Evolutionary conservation across 2,329 filamentous ascomycete species (phyloP).

Genomic region (Sclerotiophoma versabilis): DNA sequence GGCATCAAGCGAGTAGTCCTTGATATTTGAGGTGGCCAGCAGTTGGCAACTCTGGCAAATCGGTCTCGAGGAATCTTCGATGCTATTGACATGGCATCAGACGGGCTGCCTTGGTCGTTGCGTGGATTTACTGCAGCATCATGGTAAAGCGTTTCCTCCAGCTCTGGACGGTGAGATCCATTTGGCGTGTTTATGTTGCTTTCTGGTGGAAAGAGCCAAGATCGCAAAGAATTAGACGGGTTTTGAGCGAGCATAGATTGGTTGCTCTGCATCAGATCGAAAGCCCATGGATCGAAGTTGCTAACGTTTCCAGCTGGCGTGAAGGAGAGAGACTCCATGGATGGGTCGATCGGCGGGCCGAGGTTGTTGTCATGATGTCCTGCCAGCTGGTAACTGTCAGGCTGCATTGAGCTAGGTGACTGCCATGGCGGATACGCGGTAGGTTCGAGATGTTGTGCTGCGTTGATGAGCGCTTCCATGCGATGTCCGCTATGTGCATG

Average conservation of each 20-base stretch:
- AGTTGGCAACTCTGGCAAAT: slow-evolving; percentile 49
- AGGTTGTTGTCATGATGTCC: slow-evolving; percentile 41
- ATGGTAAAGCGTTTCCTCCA: slow-evolving; percentile 43
- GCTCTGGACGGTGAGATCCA: slow-evolving; percentile 37
- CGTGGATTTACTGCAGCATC: slow-evolving; percentile 31
- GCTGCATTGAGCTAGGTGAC: slow-evolving; percentile 27
- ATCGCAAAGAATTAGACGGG: slow-evolving; percentile 46
- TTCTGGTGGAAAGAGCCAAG: slow-evolving; percentile 48
- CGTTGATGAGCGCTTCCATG: slow-evolving; percentile 49
- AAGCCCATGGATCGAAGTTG: slow-evolving; percentile 48
- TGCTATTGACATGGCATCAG: slow-evolving; percentile 47
- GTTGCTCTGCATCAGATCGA: slow-evolving; percentile 48
- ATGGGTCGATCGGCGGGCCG: slow-evolving; percentile 48
- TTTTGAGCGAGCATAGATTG: slow-evolving; percentile 47
- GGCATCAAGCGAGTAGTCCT: slow-evolving; percentile 44
- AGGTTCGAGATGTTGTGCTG: slow-evolving; percentile 47
- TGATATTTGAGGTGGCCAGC: slow-evolving; percentile 46
- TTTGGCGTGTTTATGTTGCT: slow-evolving; percentile 37
- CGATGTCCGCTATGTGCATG: slow-evolving; percentile 37
- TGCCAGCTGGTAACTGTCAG: slow-evolving; percentile 31
- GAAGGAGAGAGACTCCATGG: slow-evolving; percentile 47
- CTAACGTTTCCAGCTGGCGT: slow-evolving; percentile 44
- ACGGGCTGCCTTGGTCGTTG: slow-evolving; percentile 43
- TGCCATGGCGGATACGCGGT: slow-evolving; percentile 43
- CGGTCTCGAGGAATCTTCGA: slow-evolving; percentile 49